Conservation (phyloP, 495 filamentous ascomycete genomes). For the Achaetomiella virescens region DNA sequence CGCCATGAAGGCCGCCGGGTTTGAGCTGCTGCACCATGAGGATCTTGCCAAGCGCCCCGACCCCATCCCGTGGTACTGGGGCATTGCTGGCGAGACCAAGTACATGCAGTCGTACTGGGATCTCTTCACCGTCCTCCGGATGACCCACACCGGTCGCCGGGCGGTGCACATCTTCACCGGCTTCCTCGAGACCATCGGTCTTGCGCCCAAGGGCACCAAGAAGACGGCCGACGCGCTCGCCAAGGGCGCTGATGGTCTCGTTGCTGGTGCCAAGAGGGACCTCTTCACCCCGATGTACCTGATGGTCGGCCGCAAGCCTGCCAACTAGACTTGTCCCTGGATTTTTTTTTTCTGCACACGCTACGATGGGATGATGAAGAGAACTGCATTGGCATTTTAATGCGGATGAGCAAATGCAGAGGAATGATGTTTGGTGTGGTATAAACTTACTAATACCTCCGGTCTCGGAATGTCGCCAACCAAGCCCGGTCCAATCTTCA, state of each 20-base stretch:
- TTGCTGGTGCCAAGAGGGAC: conserved; percentile 84
- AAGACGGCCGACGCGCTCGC: conserved; percentile 92
- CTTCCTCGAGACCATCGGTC: conserved; percentile 61
- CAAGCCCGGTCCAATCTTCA: not conserved
- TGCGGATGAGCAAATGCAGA: conserved; percentile 16
- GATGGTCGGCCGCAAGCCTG: conserved; percentile 93
- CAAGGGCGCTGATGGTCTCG: conserved; percentile 76
- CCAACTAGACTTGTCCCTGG: conserved; percentile 22
- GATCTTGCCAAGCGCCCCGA: conserved; percentile 82
- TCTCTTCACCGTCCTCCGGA: conserved; percentile 75
- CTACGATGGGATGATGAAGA: conserved; percentile 16
- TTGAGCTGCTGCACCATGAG: conserved; percentile 78
- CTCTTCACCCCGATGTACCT: conserved; percentile 99
- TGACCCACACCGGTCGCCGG: conserved; percentile 81
- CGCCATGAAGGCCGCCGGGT: conserved; percentile 86
- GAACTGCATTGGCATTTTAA: conserved; percentile 13
- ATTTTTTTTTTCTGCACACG: conserved; percentile 13
- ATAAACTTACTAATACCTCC: conserved; percentile 7
- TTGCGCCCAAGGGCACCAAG: conserved; percentile 81
- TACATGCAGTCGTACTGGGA: conserved; percentile 77
- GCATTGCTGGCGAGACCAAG: conserved; percentile 70
- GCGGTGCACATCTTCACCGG: conserved; percentile 76
- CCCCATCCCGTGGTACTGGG: conserved; percentile 89
- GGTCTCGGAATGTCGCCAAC: not conserved
- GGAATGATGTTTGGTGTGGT: not conserved